Base-by-base conservation (phyloP, 306 rosid genomes). In the Castanospermum australe region DNA sequence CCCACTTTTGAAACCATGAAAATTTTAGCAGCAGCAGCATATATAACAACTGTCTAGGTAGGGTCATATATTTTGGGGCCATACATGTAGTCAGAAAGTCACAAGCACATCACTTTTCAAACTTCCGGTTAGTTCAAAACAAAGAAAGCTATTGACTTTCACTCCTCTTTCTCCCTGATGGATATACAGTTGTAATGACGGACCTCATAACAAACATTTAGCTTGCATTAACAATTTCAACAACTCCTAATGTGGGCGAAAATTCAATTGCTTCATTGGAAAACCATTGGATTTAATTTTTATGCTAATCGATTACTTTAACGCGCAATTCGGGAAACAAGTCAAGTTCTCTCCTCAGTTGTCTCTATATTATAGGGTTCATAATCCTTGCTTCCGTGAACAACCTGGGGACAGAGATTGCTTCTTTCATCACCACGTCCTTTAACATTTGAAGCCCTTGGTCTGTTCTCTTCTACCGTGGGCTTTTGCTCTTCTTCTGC, bases 221-320 rank as follows among this genome's bases (percentile, higher is more conserved):
- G 32, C 44, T 0, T 2, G 10, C n/a, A 10, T 76, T 28, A 36
- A 28, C 25, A 0, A 68, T 14, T 2, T 69, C 1, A 20, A n/a
- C n/a, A 1, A 2, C 5, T 32, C 21, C n/a, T 13, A 69, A 56
- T 13, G 13, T 1, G 15, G n/a, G 10, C 28, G 30, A 78, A 68
- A 78, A 68, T 78, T 78, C 77, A 45, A 68, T 55, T 6, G 51
- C 33, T 47, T 42, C 17, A 35, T 60, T 36, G n/a, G 71, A 24
- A 3, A 44, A 52, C 65, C 13, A n/a, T 17, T 22, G 38, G 1
- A 1, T 28, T 28, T n/a, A n/a, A 28, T 28, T 28, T 3, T 28
- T 21, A 28, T 8, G 0, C 9, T 22, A 35, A 11, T 1, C 6
- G n/a, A 12, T 0, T 3, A 38, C 13, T n/a, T 24, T 21, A 59